These are phyloP conservation scores for Phylloporus sp. DNA, from an alignment of 768 basidiomycete genomes.

Conservation along the genomic window DNA sequence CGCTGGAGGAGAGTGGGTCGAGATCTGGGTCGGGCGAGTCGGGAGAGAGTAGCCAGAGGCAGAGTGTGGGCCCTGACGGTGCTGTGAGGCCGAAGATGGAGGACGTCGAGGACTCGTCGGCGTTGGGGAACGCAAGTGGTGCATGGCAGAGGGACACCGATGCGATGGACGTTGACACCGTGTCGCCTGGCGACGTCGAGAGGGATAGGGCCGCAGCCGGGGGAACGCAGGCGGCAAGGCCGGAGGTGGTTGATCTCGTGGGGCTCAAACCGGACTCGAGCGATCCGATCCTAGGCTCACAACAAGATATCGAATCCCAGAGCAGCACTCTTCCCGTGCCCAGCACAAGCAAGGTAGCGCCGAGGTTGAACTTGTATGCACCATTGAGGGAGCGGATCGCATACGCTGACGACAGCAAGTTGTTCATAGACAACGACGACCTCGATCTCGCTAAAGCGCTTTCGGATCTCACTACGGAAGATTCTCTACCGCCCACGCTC, in stretches of 20 bases:
- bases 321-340: conserved; percentile 3
- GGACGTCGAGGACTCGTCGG: conserved; percentile 56
- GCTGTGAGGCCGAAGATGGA: conserved; percentile 45
- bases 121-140: conserved; percentile 27
- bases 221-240: conserved; percentile 24
- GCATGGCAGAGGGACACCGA: conserved; percentile 18
- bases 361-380: conserved; percentile 45
- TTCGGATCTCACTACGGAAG: conserved; percentile 36
- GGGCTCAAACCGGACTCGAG: conserved; percentile 55
- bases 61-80: conserved; percentile 24
- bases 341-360: conserved; percentile 35
- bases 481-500: conserved; percentile 11
- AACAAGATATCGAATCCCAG: conserved; percentile 39
- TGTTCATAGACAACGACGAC: conserved; percentile 55
- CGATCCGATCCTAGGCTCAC: conserved; percentile 49
- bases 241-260: conserved; percentile 20
- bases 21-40: conserved; percentile 29
- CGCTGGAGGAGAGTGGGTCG: conserved; percentile 39
- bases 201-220: conserved; percentile 13
- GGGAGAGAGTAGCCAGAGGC: conserved; percentile 35
- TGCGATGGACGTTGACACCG: conserved; percentile 35
- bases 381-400: conserved; percentile 59
- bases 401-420: conserved; percentile 37
- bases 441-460: conserved; percentile 49
- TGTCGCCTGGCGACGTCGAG: conserved; percentile 23